A percentile compares a stretch with the other conserved stretches of the same genome.
Evolutionary conservation across 2,329 filamentous ascomycete species (phyloP).

Genomic region (Chrysoporthe puriensis): DNA sequence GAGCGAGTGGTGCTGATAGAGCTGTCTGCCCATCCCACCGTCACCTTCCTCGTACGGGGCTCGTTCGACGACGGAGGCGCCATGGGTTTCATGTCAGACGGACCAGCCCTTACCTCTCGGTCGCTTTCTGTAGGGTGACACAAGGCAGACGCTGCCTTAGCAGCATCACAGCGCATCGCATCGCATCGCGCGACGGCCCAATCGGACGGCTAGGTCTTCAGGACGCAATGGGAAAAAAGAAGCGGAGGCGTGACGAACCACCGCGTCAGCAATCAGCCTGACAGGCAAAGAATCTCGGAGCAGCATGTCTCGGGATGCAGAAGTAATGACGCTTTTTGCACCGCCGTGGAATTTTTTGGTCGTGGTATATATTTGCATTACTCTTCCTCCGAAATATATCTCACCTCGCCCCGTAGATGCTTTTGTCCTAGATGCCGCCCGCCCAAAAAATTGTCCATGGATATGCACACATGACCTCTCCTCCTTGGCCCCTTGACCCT

Average conservation of each 20-base stretch:
- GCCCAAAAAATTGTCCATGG: not conserved
- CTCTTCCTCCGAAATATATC: slow-evolving; percentile 1
- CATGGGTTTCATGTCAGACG: not conserved
- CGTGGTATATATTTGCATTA: slow-evolving; percentile 8
- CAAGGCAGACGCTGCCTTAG: not conserved
- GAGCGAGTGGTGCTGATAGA: not conserved
- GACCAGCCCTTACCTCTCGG: not conserved
- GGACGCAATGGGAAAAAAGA: not conserved
- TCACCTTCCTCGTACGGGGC: not conserved
- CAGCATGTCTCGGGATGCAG: slow-evolving; percentile 6
- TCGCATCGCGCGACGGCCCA: not conserved
- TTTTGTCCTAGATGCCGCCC: not conserved
- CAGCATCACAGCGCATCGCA: slow-evolving; percentile 1
- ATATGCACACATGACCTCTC: not conserved
- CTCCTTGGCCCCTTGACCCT: not conserved
- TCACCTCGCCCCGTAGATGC: slow-evolving; percentile 4
- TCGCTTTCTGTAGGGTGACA: not conserved
- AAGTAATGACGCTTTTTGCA: not conserved
- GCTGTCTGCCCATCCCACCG: not conserved
- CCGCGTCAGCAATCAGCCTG: not conserved
- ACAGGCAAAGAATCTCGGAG: not conserved
- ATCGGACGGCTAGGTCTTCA: not conserved
- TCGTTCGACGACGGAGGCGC: not conserved
- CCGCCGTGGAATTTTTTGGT: not conserved
- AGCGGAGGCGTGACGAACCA: slow-evolving; percentile 4